These are phyloP conservation scores for Bonia amplexicaulis DNA, from an alignment of 176 grass and related monocot species.

Conservation along the genomic window DNA sequence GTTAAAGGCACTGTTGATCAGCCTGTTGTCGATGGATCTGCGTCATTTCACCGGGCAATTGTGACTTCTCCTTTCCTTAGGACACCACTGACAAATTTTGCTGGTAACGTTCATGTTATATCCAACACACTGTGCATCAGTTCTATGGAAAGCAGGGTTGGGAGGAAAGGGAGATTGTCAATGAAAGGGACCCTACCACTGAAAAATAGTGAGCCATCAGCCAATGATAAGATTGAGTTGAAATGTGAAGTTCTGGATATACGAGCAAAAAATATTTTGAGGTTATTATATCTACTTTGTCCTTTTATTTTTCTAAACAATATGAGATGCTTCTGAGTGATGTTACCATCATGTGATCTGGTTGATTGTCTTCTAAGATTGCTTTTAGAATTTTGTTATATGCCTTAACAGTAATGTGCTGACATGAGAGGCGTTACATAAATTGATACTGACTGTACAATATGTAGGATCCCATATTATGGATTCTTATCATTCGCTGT, in stretches of 20 bases:
- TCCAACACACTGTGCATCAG: constrained; percentile 86
- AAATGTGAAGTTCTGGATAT: constrained; percentile 99
- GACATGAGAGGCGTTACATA: not conserved
- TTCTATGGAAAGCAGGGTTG: constrained; percentile 91
- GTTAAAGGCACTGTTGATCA: constrained; percentile 96
- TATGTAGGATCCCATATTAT: not conserved
- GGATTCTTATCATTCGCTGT: constrained; percentile 9
- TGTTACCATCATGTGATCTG: constrained; percentile 9
- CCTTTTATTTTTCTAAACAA: not conserved
- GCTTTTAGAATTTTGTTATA: not conserved
- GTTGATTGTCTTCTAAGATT: constrained; percentile 8
- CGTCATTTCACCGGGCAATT: constrained; percentile 86
- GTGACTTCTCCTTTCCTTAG: constrained; percentile 83
- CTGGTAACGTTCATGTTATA: constrained; percentile 62
- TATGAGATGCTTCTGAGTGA: not conserved
- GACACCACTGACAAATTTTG: constrained; percentile 84
- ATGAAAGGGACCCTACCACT: constrained; percentile 92
- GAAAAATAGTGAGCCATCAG: constrained; percentile 74
- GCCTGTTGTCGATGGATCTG: constrained; percentile 91
- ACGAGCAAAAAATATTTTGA: constrained; percentile 92
- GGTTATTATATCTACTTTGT: constrained; percentile 37
- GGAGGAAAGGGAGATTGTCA: constrained; percentile 85
- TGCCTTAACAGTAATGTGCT: constrained; percentile 14
- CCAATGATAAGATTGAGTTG: constrained; percentile 78
- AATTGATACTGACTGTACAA: constrained; percentile 16